Evolutionary conservation across 352 stramenopile genomes (phyloP), one percentile per base, ranked within the genome.

Genomic region (Vaucheria bursata): DNA sequence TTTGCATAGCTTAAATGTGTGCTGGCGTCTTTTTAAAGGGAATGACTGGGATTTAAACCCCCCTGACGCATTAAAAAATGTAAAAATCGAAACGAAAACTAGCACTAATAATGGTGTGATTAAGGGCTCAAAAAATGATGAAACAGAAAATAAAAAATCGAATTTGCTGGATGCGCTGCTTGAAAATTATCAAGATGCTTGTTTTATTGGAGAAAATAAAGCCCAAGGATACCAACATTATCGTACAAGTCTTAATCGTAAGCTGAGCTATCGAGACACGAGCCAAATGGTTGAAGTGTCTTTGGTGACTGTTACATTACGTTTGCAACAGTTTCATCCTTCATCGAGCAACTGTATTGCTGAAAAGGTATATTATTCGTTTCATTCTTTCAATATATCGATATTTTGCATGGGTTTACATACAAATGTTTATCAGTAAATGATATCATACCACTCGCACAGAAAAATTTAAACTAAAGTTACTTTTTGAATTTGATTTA

Each of bases 11-110:
- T 35, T 72, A 29, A 72, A 35, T 40, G 65, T 82, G 36, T 82
- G 77, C 77, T 82, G 77, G 77, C 8, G 77, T 40, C 77, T 82
- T 12, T 82, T 82, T 49, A 75, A 74, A 36, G 77, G 77, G 34
- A 33, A 76, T 36, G 77, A 82, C 72, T 82, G 77, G 77, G 37
- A 37, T 25, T 37, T 77, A 33, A 49, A 68, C 8, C 49, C 36
- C 53, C 59, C 5, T 6, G 5, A 69, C 5, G 65, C 5, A 2
- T 38, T 33, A 34, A 0, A 45, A 71, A 34, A 18, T 38, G 34
- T 74, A 38, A 33, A 36, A 71, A 18, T 25, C 25, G n/a, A 25
- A 18, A 64, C 18, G 29, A 50, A 12, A 5, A 50, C 5, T 50
- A 12, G 5, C 39, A 50, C 39, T 12, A 29, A 66, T 69, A 18